Evolutionary conservation across 345 rosid genomes (phyloP).

Genomic region (Eucalyptus dawsonii): DNA sequence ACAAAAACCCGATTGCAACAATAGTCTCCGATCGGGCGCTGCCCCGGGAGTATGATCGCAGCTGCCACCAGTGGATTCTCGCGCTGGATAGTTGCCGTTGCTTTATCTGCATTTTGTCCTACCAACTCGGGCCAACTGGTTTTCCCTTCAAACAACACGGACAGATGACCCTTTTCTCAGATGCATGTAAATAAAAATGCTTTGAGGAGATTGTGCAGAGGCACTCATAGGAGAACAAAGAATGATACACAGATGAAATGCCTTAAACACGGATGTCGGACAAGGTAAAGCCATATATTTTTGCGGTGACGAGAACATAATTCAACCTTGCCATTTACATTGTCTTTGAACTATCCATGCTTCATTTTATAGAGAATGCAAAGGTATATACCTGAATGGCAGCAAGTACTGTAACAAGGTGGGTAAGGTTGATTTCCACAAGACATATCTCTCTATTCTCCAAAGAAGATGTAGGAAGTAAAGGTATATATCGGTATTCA

Average conservation of each 20-base stretch:
- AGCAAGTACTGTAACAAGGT: background rate
- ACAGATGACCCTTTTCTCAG: background rate
- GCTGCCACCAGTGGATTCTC: background rate
- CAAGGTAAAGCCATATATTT: background rate
- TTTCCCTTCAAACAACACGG: background rate
- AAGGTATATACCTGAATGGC: background rate
- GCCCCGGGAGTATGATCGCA: accelerated
- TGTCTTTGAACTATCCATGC: background rate
- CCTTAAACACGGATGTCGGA: background rate
- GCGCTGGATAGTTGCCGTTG: background rate
- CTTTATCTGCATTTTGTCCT: background rate
- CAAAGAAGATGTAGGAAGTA: background rate
- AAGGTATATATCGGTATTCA: background rate
- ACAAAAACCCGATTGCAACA: background rate
- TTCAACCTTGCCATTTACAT: background rate
- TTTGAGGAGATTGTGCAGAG: background rate
- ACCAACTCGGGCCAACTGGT: background rate
- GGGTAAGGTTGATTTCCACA: background rate
- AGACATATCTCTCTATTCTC: background rate
- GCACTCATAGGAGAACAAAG: background rate
- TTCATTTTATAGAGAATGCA: background rate
- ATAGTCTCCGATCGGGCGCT: accelerated
- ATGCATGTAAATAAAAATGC: background rate
- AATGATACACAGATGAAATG: background rate
- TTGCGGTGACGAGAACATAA: background rate